Evolutionary conservation across 257 asterid genomes (phyloP), one percentile per base, ranked within the genome.

Genomic region (Scutellaria barbata): DNA sequence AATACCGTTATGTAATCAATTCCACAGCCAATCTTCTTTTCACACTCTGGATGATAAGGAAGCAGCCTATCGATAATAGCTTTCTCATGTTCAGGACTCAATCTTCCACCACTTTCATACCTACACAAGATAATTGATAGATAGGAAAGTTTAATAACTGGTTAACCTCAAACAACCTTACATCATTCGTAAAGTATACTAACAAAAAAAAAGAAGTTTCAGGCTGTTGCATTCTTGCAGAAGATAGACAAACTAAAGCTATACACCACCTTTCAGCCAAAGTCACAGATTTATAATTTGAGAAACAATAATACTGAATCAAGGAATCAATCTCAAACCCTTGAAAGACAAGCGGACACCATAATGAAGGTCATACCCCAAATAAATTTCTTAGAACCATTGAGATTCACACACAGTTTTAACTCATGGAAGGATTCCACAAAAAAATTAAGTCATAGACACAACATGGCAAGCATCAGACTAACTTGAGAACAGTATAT

Each of bases 21-120:
- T 79, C 98, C 98, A 60, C 67, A 76, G 20, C 98, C 98, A 22
- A 92, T 88, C 84, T 92, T 92, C 79, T 76, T 73, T 54, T 87
- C 88, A 70, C 71, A 75, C 70, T 86, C 89, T 1, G 98, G 98
- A 86, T 92, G 98, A 81, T 86, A 71, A 11, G 93, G 93, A 51
- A 85, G 98, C 85, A 95, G 69, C 84, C 94, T 92, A 57, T 88
- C 92, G 63, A 89, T 59, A 79, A 95, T 85, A 66, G 83, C 80
- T 75, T 77, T 87, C 86, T 92, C 90, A 69, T 95, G 98, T 53
- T 88, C 94, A 13, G 89, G 89, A 60, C 90, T 89, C 87, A 92
- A 82, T 69, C 85, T 81, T 77, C 87, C 92, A 62, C 98, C 99
- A 74, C 85, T 75, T 80, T 74, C 80, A 53, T 95, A 95, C 75